A percentile compares a stretch with the other conserved stretches of the same genome.
Evolutionary conservation across 1,284 basidiomycete species (phyloP).

Genomic region (Leccinum solheimii): DNA sequence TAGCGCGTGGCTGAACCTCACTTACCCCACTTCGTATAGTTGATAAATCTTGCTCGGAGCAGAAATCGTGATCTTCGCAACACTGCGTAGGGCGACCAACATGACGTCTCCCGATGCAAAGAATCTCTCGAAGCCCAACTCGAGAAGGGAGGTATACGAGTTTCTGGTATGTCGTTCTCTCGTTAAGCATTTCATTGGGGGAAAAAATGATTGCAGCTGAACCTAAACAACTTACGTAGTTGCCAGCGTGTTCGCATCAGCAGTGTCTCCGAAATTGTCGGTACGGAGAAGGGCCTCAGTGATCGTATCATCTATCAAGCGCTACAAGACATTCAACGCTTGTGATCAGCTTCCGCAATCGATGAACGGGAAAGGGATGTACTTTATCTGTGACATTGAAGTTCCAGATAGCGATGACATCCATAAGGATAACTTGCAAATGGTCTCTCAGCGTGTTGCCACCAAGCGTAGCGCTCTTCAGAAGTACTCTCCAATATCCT

Average conservation of each 20-base stretch:
- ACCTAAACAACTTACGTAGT: background rate
- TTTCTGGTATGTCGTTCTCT: background rate
- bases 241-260: background rate
- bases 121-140: background rate
- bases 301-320: background rate
- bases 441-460: background rate
- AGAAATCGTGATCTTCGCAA: background rate
- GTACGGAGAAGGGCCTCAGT: background rate
- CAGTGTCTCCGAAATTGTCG: background rate
- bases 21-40: slow-evolving; percentile 9
- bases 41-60: slow-evolving; percentile 13
- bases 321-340: background rate
- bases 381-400: background rate
- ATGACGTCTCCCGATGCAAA: background rate
- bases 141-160: background rate
- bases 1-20: background rate
- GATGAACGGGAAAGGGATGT: background rate
- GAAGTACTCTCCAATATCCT: background rate
- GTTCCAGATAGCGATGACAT: background rate
- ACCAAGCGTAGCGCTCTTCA: background rate
- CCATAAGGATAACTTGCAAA: background rate
- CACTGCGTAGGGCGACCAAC: background rate
- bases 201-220: background rate
- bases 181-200: background rate
- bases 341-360: background rate